Evolutionary conservation across 345 rosid species (phyloP).

Genomic region (Lenwebbia sp.): DNA sequence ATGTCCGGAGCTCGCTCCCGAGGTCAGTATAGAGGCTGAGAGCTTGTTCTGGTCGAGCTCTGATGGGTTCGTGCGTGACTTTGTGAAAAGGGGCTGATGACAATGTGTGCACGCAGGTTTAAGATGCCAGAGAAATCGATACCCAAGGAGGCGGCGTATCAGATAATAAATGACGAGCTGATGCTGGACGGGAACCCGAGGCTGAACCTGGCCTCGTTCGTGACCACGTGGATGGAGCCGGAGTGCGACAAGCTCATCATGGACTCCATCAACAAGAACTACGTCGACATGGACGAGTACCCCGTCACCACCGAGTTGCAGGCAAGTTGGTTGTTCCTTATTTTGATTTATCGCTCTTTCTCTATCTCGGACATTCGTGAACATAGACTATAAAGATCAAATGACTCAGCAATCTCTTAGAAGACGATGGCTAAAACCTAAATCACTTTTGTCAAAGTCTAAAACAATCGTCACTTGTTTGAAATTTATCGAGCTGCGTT

Average conservation of each 20-base stretch:
- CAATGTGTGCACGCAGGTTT: conserved; percentile 28
- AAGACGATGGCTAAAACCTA: neutral
- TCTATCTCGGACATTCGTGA: neutral
- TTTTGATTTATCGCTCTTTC: neutral
- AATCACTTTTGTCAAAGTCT: neutral
- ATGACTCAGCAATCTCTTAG: neutral
- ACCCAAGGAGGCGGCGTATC: conserved; percentile 91
- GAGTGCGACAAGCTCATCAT: conserved; percentile 90
- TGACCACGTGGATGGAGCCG: conserved; percentile 97
- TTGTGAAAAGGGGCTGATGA: neutral
- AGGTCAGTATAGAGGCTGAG: conserved; percentile 10
- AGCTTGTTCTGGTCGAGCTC: neutral
- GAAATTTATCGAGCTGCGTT: no score
- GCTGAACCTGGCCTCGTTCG: conserved; percentile 83
- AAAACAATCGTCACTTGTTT: no score
- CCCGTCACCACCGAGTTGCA: conserved; percentile 94
- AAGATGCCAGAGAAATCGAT: conserved; percentile 74
- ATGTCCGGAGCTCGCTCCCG: conserved; percentile 68
- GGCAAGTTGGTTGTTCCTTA: conserved; percentile 8
- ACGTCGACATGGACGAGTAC: conserved; percentile 94
- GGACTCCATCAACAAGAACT: conserved; percentile 86
- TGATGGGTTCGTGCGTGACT: neutral
- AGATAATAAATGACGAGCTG: conserved; percentile 44
- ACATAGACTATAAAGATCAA: neutral
- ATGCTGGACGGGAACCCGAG: conserved; percentile 77